Conservation (phyloP, 345 rosid genomes). For the Brassica napus region Da-Ae NC_063448.1:28524501-28525000, state of each 20-base stretch:
- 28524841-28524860: too few relatives aligned
- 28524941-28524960: too few relatives aligned
- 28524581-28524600: background rate
- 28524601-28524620: background rate
- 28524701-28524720: background rate
- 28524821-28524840: too few relatives aligned
- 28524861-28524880: too few relatives aligned
- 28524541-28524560: background rate
- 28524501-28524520: background rate
- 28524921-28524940: too few relatives aligned
- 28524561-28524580: background rate
- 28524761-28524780: background rate
- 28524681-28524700: background rate
- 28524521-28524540: background rate
- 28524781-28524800: background rate
- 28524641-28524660: background rate
- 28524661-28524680: background rate
- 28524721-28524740: background rate
- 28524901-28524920: too few relatives aligned
- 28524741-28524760: background rate
- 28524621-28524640: background rate
- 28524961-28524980: too few relatives aligned
- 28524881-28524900: too few relatives aligned
- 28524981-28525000: too few relatives aligned
- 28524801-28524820: background rate